phyloP scores from a whole-genome alignment of 768 basidiomycete species.

The Macrolepiota fuliginosa region DNA sequence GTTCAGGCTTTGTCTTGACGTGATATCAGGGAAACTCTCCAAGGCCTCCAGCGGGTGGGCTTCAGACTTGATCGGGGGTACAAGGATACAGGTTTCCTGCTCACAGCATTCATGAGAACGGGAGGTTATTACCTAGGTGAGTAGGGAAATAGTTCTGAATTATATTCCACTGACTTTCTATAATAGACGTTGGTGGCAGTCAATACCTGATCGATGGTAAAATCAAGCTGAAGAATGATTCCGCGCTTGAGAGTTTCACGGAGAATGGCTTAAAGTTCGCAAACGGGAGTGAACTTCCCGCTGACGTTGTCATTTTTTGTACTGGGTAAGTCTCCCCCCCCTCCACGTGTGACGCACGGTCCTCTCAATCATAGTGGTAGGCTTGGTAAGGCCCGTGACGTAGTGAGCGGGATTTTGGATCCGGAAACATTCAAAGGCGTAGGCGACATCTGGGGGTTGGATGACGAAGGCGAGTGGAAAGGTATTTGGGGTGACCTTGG shows the following conservation, averaged over 20 bases:
- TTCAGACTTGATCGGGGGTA: conserved; percentile 42
- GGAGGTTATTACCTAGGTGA: conserved; percentile 39
- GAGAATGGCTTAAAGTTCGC: conserved; percentile 44
- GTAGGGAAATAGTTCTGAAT: not conserved
- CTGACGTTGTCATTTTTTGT: conserved; percentile 57
- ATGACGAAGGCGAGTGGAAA: conserved; percentile 60
- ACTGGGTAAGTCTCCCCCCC: conserved; percentile 44
- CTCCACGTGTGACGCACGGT: not conserved
- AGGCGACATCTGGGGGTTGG: conserved; percentile 58
- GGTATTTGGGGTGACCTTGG: conserved; percentile 50
- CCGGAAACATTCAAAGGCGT: conserved; percentile 35
- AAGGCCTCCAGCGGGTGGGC: conserved; percentile 38
- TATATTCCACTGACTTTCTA: not conserved
- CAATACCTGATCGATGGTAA: conserved; percentile 63
- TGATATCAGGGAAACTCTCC: conserved; percentile 27
- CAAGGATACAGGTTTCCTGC: conserved; percentile 33
- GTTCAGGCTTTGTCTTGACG: not conserved
- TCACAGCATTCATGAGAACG: conserved; percentile 26
- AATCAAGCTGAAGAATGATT: conserved; percentile 69
- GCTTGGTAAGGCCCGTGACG: conserved; percentile 38
- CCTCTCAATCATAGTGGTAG: conserved; percentile 24
- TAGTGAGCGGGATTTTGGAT: conserved; percentile 42
- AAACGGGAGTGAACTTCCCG: conserved; percentile 42
- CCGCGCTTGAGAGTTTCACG: conserved; percentile 42
- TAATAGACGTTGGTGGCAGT: conserved; percentile 53